A percentile compares a stretch with the other conserved stretches of the same genome.
Evolutionary conservation across 208 protist species (phyloP).

Genomic region (Borovskyia barvae): DNA sequence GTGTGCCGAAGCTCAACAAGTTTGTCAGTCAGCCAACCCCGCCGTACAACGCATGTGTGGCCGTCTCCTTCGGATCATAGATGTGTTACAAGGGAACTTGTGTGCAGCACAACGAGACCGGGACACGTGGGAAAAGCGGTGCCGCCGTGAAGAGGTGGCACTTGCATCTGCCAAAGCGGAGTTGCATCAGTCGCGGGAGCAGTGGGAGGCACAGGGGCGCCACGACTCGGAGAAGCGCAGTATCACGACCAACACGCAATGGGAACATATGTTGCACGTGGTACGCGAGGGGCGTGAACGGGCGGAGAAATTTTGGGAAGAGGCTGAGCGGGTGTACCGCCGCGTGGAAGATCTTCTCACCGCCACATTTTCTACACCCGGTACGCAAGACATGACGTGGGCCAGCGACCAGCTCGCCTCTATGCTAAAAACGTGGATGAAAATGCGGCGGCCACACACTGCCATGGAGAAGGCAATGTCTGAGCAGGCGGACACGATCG

Average conservation of each 20-base stretch:
- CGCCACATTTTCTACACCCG: background rate
- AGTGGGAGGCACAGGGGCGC: conserved; percentile 3
- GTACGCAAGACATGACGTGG: background rate
- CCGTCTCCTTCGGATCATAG: background rate
- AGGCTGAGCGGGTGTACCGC: conserved; percentile 19
- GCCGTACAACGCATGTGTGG: background rate
- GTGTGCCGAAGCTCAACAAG: conserved; percentile 6
- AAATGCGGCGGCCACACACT: background rate
- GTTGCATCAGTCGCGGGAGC: background rate
- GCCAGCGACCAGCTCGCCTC: conserved; percentile 1
- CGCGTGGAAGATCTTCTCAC: conserved; percentile 19
- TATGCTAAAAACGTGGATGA: background rate
- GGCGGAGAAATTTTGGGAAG: conserved; percentile 9
- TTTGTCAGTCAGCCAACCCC: background rate
- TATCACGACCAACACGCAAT: background rate
- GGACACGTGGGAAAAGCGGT: conserved; percentile 11
- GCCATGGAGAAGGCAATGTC: conserved; percentile 30
- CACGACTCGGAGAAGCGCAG: background rate
- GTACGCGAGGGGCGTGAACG: conserved; percentile 4
- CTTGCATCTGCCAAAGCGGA: background rate
- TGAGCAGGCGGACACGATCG: conserved; percentile 34
- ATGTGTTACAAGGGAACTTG: background rate
- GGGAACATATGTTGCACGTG: background rate
- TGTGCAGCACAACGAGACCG: background rate
- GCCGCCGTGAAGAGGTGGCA: background rate